Conservation (phyloP, 2,329 filamentous ascomycete species). For the Aspergillus pseudoviridinutans region DNA sequence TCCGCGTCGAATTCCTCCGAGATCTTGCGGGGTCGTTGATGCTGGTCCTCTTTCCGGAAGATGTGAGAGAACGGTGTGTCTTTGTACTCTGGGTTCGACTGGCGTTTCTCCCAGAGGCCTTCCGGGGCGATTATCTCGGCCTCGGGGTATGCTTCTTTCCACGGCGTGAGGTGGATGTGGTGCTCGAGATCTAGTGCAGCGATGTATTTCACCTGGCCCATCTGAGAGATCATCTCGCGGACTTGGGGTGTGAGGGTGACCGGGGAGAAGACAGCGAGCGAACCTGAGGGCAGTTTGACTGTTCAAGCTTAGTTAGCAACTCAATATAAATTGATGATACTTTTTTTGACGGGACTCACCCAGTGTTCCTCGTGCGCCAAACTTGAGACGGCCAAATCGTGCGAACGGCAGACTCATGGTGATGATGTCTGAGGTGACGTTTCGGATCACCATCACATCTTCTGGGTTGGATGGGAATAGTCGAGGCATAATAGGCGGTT, state of each 20-base stretch:
- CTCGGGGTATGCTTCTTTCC: constrained; percentile 72
- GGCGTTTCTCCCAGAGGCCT: constrained; percentile 78
- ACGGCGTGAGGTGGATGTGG: constrained; percentile 86
- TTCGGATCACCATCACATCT: constrained; percentile 84
- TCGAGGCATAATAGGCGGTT: constrained; percentile 27
- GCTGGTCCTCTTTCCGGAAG: constrained; percentile 56
- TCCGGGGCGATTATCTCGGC: constrained; percentile 80
- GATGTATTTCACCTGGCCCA: constrained; percentile 77
- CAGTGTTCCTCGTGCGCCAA: constrained; percentile 84
- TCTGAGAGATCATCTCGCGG: constrained; percentile 55
- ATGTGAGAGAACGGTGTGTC: constrained; percentile 63
- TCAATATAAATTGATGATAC: neutral
- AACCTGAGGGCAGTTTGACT: constrained; percentile 75
- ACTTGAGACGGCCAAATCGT: constrained; percentile 71
- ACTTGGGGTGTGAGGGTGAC: constrained; percentile 77
- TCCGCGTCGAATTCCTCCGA: constrained; percentile 78
- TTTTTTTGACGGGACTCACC: constrained; percentile 47
- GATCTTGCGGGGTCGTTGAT: constrained; percentile 47
- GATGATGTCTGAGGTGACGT: constrained; percentile 69
- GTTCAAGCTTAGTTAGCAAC: neutral
- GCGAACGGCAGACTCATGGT: constrained; percentile 68
- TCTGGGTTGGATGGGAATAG: constrained; percentile 68
- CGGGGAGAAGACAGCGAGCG: constrained; percentile 86
- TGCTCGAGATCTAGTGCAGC: constrained; percentile 87
- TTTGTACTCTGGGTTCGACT: constrained; percentile 53